These are phyloP conservation scores for Cladosporium sp. DNA, from an alignment of 2,329 filamentous ascomycete genomes.

Conservation along the genomic window DNA sequence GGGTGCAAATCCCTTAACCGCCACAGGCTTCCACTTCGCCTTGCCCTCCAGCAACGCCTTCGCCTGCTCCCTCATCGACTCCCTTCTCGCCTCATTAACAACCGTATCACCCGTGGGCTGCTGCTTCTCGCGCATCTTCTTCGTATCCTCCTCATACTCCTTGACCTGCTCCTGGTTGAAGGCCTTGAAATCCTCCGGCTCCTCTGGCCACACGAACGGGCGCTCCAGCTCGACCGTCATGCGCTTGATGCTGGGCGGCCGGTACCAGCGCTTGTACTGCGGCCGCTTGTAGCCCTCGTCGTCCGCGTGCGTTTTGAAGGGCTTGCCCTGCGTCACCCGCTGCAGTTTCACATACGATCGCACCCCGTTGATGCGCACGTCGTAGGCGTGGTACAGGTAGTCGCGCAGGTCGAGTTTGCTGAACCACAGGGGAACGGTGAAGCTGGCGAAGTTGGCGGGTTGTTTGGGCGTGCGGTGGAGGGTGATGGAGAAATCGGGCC, in stretches of 20 bases:
- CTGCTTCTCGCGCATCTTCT: constrained; percentile 34
- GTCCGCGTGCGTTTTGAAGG: constrained; percentile 13
- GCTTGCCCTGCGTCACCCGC: constrained; percentile 52
- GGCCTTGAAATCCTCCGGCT: constrained; percentile 53
- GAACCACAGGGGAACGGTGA: constrained; percentile 85
- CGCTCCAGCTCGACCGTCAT: constrained; percentile 90
- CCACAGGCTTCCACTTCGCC: constrained; percentile 52
- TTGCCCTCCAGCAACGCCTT: constrained; percentile 58
- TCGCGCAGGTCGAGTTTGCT: constrained; percentile 96
- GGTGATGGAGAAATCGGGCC: constrained; percentile 76
- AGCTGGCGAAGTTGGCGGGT: constrained; percentile 78
- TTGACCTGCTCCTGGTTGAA: constrained; percentile 29
- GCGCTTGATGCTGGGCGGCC: constrained; percentile 73
- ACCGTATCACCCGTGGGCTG: constrained; percentile 33
- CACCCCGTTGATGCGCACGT: constrained; percentile 66
- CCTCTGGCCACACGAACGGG: constrained; percentile 83
- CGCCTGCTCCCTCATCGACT: constrained; percentile 56
- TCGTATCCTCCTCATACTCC: constrained; percentile 33
- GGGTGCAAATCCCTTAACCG: constrained; percentile 2
- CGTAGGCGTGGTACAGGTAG: constrained; percentile 86
- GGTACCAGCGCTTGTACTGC: constrained; percentile 53
- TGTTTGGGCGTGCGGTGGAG: constrained; percentile 70
- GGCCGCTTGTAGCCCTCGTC: constrained; percentile 15
- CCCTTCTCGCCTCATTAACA: constrained; percentile 39
- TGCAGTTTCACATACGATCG: constrained; percentile 76